phyloP scores from a whole-genome alignment of 2,329 filamentous ascomycete genomes.

The Hypoxylon sp. region DNA sequence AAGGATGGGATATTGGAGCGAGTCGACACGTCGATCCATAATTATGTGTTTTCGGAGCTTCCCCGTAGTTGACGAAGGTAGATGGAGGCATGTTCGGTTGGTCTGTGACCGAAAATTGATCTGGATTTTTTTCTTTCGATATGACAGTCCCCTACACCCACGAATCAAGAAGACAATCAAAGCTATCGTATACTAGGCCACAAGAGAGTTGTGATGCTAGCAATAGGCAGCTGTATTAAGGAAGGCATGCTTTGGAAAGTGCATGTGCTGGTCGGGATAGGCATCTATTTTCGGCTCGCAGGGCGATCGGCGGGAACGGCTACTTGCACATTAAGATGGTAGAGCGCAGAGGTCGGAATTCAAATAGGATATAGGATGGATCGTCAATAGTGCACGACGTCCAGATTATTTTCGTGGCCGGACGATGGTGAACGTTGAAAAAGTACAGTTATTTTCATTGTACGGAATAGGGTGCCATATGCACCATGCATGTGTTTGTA shows the following conservation, averaged over 20 bases:
- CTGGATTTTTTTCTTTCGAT: slow-evolving; percentile 1
- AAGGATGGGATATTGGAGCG: slow-evolving; percentile 58
- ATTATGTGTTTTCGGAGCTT: slow-evolving; percentile 60
- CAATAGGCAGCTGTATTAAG: slow-evolving; percentile 24
- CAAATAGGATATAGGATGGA: slow-evolving; percentile 31
- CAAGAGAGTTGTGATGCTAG: slow-evolving; percentile 16
- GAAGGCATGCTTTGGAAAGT: slow-evolving; percentile 36
- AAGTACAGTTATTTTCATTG: slow-evolving; percentile 14
- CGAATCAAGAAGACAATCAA: slow-evolving; percentile 26
- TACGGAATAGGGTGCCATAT: slow-evolving; percentile 37
- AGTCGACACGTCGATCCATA: slow-evolving; percentile 70
- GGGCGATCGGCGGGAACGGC: slow-evolving; percentile 28
- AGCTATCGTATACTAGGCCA: slow-evolving; percentile 25
- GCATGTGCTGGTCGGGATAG: slow-evolving; percentile 24
- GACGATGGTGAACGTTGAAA: slow-evolving; percentile 5
- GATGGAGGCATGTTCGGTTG: slow-evolving; percentile 44
- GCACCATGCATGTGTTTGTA: slow-evolving; percentile 32
- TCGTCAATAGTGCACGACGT: slow-evolving; percentile 30
- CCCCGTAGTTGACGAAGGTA: slow-evolving; percentile 35
- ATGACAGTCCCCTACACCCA: slow-evolving; percentile 12
- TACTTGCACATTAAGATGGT: slow-evolving; percentile 34
- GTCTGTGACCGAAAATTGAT: slow-evolving; percentile 20
- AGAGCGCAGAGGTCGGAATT: slow-evolving; percentile 23
- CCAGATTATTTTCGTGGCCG: background rate
- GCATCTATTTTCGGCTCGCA: slow-evolving; percentile 27